These are phyloP conservation scores for Cadophora sp. DNA, from an alignment of 2,329 filamentous ascomycete genomes.

Conservation along the genomic window DNA sequence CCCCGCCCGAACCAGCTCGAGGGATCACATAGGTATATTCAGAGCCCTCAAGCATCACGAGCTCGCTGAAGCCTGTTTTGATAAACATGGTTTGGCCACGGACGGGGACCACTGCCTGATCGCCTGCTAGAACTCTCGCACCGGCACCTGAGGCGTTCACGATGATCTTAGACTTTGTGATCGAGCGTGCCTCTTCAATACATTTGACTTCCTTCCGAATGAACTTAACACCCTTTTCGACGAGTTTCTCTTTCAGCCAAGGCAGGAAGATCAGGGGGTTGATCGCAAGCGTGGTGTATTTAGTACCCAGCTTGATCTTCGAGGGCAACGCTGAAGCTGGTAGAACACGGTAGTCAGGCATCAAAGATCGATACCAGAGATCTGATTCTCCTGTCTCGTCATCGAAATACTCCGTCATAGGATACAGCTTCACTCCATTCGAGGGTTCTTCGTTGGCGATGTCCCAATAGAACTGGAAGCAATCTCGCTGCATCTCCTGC, in stretches of 20 bases:
- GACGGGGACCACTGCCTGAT: slow-evolving; percentile 32
- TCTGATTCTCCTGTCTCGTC: slow-evolving; percentile 25
- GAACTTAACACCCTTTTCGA: slow-evolving; percentile 34
- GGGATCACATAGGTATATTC: slow-evolving; percentile 42
- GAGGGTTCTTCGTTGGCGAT: slow-evolving; percentile 31
- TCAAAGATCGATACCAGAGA: slow-evolving; percentile 35
- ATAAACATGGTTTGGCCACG: slow-evolving; percentile 41
- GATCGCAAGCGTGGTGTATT: slow-evolving; percentile 37
- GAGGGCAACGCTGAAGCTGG: slow-evolving; percentile 26
- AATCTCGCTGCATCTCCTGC: slow-evolving; percentile 36
- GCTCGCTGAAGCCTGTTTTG: slow-evolving; percentile 30
- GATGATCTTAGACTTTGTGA: slow-evolving; percentile 29
- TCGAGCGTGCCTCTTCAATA: slow-evolving; percentile 26
- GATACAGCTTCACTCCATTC: slow-evolving; percentile 36
- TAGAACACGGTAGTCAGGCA: slow-evolving; percentile 34
- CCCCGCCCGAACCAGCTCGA: slow-evolving; percentile 33
- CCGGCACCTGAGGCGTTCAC: slow-evolving; percentile 39
- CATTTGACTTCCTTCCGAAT: slow-evolving; percentile 29
- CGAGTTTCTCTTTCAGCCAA: slow-evolving; percentile 33
- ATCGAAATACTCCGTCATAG: slow-evolving; percentile 39
- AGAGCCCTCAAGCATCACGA: slow-evolving; percentile 37
- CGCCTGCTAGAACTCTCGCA: slow-evolving; percentile 30
- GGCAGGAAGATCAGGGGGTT: slow-evolving; percentile 36
- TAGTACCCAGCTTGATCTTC: slow-evolving; percentile 30
- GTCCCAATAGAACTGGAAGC: slow-evolving; percentile 35